Evolutionary conservation across 768 basidiomycete genomes (phyloP), one percentile per base, ranked within the genome.

Genomic region (Psilocybe subaeruginosa): DNA sequence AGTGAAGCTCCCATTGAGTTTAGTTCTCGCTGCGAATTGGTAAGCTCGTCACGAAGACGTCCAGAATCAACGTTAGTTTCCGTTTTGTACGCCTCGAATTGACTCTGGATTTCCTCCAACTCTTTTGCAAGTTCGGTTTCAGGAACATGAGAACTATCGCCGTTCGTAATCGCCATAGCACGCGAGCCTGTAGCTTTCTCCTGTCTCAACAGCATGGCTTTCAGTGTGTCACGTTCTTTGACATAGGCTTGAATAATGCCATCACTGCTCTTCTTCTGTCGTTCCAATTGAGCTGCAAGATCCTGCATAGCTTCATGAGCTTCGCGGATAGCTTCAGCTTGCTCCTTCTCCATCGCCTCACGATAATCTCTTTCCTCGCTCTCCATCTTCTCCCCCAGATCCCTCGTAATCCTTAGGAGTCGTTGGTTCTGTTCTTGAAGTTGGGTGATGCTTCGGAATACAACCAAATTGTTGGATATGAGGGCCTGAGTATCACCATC

Each of bases 341-440:
- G 91, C 69, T 92, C 92, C 66, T 77, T 81, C 65, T 92, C 87
- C 74, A 92, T 84, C 4, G 76, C 72, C 51, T 86, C 88, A 47
- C 83, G 82, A 65, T 91, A 90, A 27, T 93, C 91, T 64, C 80
- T 82, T 74, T 97, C 94, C 66, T 92, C 90, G 4, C 79, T 79
- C 75, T 99, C 97, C 82, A 98, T 85, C 78, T 91, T 90, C 39
- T 81, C 76, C 4, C 91, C 94, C 41, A 99, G 80, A 58, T 92
- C 91, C 16, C 96, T 82, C 11, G 90, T 88, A 65, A 97, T 87
- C 73, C 85, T 88, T 50, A 99, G 79, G 23, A 98, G 77, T 66
- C 91, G 91, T 78, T 93, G 90, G 72, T 99, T 99, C 76, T 97
- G 95, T 45, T 88, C 84, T 69, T 98, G 95, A n/a, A 99, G 77